Evolutionary conservation across 371 early-diverging fungal genomes (phyloP), one percentile per base, ranked within the genome.

Genomic region (Syncephalastrum racemosum): DNA sequence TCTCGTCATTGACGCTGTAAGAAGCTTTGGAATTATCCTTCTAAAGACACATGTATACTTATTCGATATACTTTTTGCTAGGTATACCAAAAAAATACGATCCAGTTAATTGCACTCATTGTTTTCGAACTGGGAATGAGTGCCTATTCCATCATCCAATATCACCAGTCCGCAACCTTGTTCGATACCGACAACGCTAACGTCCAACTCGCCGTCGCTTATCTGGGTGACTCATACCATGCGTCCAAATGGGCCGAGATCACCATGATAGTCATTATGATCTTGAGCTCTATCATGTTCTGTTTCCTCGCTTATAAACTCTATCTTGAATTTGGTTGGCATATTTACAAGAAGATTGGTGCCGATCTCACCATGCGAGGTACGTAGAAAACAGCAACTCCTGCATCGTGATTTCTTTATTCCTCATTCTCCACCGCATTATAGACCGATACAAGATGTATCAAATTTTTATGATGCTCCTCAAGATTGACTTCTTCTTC

Each of bases 311-410:
- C 79, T 8, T 79, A 75, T 46, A 79, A 79, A 40, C 57, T 79
- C 13, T 79, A 79, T 53, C 66, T 77, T 7, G 78, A 77, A 48
- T 77, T 77, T 58, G 78, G 78, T 56, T 96, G 95, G 95, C 89
- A 87, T 66, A 91, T 96, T 25, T 96, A 93, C 77, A 94, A 94
- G 70, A 86, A 90, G 68, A 92, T 96, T 66, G 97, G 97, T 4
- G 94, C 97, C 3, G 94, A 95, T 68, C 79, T 93, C 46, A 71
- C 80, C 43, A 93, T 93, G 83, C 77, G 90, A 71, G 81, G 92
- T 92, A 83, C 62, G 41, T 25, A 41, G n/a, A 48, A 40, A 24
- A 3, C 19, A 50, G 10, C 59, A 12, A 7, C n/a, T 12, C 1
- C 12, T 14, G 13, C 46, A 40, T 27, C n/a, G 42, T 51, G 18